Evolutionary conservation across 164 flowering plant species (phyloP).

Genomic region (Chimonanthus salicifolius): DNA sequence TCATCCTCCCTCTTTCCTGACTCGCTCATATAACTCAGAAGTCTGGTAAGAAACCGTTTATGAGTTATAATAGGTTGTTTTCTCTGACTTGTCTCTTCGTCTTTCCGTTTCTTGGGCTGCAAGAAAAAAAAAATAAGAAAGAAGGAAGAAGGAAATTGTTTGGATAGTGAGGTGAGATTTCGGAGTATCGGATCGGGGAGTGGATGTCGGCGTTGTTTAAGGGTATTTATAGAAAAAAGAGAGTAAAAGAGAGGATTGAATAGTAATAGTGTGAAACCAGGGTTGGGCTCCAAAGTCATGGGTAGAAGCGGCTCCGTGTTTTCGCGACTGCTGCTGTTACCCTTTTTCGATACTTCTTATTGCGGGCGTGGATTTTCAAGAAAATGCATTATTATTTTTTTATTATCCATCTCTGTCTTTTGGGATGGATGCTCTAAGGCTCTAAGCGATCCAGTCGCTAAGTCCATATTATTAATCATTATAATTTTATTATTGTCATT

Average conservation of each 20-base stretch:
- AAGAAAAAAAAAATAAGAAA: not conserved
- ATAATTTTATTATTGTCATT: no score
- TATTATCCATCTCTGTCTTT: not conserved
- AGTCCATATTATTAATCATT: no score
- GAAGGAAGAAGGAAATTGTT: conserved; percentile 9
- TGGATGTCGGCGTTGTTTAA: not conserved
- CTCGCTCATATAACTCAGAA: not conserved
- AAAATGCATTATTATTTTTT: not conserved
- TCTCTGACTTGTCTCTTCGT: not conserved
- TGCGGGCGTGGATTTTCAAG: not conserved
- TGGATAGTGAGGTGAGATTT: not conserved
- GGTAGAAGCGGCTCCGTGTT: conserved; percentile 85
- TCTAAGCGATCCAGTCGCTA: no score
- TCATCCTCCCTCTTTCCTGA: conserved; percentile 32
- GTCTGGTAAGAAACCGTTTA: no score
- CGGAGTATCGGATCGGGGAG: not conserved
- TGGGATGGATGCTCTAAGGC: no score
- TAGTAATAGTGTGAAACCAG: not conserved
- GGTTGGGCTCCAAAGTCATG: conserved; percentile 51
- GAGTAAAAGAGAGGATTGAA: no score
- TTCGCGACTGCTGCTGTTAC: conserved; percentile 54
- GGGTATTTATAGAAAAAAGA: not conserved
- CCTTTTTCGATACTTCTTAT: not conserved
- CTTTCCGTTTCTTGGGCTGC: not conserved
- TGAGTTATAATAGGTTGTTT: not conserved